Evolutionary conservation across 352 stramenopile species (phyloP).

Genomic region (Poterioochromonas sp.): DNA sequence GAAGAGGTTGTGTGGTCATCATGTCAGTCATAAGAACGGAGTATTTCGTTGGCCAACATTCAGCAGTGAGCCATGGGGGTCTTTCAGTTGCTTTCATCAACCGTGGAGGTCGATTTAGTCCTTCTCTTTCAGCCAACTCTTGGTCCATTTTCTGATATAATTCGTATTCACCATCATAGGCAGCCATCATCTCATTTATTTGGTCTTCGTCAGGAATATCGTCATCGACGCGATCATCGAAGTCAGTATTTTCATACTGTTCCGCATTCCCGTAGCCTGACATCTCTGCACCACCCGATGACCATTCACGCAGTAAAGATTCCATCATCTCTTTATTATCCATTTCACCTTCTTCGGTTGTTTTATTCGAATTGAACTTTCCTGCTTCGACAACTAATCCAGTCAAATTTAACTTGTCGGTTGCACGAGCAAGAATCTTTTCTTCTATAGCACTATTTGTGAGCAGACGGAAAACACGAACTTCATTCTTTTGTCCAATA

Average conservation of each 20-base stretch:
- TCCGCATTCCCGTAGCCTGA: constrained; percentile 53
- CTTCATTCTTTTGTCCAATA: constrained; percentile 95
- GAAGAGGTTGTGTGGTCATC: not conserved
- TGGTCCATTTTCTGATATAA: constrained; percentile 61
- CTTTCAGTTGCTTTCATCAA: constrained; percentile 50
- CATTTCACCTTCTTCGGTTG: constrained; percentile 53
- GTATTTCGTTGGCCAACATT: constrained; percentile 21
- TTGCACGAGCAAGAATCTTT: constrained; percentile 94
- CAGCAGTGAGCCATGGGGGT: constrained; percentile 57
- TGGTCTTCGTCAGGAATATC: constrained; percentile 50
- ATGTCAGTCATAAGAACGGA: not conserved
- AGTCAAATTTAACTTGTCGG: constrained; percentile 94
- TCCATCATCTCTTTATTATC: constrained; percentile 48
- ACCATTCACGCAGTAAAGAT: constrained; percentile 47
- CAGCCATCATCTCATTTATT: constrained; percentile 67
- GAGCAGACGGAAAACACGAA: constrained; percentile 89
- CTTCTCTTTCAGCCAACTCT: not conserved
- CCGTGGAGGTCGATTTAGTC: constrained; percentile 25
- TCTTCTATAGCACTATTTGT: constrained; percentile 96
- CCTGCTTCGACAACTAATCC: constrained; percentile 84
- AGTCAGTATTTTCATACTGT: constrained; percentile 36
- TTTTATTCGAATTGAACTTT: constrained; percentile 60
- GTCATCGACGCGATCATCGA: constrained; percentile 36
- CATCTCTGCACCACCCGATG: constrained; percentile 34
- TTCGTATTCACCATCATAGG: constrained; percentile 59